Evolutionary conservation across 371 early-diverging fungal species (phyloP).

Genomic region (Mucor piriformis): DNA sequence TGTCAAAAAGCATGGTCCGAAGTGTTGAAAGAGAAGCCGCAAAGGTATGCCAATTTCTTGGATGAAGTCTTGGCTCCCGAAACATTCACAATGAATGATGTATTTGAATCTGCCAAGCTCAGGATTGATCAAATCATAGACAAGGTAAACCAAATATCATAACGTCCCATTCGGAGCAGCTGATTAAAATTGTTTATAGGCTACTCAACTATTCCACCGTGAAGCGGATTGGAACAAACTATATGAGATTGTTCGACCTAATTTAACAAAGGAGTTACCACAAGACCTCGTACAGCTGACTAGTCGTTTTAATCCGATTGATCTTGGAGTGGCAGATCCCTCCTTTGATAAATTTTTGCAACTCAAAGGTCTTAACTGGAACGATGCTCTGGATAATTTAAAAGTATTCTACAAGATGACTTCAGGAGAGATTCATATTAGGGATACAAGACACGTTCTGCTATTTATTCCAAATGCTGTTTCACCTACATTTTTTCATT

Average conservation of each 20-base stretch:
- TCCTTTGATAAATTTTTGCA: constrained; percentile 28
- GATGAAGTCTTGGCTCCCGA: constrained; percentile 36
- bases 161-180: not conserved
- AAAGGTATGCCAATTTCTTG: constrained; percentile 17
- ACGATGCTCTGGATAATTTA: constrained; percentile 32
- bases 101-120: constrained; percentile 32
- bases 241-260: constrained; percentile 24
- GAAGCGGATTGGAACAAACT: constrained; percentile 46
- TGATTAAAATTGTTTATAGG: constrained; percentile 14
- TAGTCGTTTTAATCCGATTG: constrained; percentile 19
- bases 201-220: constrained; percentile 27
- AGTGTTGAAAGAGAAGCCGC: constrained; percentile 25
- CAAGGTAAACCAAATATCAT: constrained; percentile 24
- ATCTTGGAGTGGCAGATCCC: constrained; percentile 21
- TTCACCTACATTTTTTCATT: constrained; percentile 33
- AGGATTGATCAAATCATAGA: constrained; percentile 37
- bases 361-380: constrained; percentile 36
- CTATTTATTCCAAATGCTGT: constrained; percentile 36
- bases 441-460: constrained; percentile 30
- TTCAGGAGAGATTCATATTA: constrained; percentile 30
- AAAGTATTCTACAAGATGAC: constrained; percentile 35
- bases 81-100: constrained; percentile 26
- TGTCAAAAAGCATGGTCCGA: constrained; percentile 25
- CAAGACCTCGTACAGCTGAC: constrained; percentile 17
- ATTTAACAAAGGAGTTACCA: not conserved